These are phyloP conservation scores for Sparassis latifolia DNA, from an alignment of 1,284 basidiomycete genomes.

Conservation along the genomic window DNA sequence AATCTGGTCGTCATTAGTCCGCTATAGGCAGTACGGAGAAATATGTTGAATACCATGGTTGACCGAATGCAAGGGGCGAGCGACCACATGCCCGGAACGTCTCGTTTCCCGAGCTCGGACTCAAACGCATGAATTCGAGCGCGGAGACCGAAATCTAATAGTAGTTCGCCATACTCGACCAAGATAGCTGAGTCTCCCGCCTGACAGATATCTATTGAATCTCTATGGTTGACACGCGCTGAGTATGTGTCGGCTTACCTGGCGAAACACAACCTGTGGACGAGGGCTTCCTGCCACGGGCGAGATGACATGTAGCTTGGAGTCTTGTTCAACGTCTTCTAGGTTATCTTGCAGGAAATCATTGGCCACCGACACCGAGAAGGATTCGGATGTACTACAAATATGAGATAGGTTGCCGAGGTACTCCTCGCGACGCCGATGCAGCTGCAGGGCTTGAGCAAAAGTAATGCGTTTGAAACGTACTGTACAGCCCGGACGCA, in stretches of 20 bases:
- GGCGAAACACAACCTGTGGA: slow-evolving; percentile 36
- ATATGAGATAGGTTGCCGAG: not conserved
- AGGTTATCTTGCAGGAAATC: not conserved
- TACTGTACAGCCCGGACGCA: slow-evolving; percentile 45
- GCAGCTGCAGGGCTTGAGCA: slow-evolving; percentile 21
- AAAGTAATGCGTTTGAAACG: slow-evolving; percentile 44
- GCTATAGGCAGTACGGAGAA: not conserved
- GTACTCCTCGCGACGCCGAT: slow-evolving; percentile 1
- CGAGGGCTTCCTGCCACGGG: slow-evolving; percentile 9
- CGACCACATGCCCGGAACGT: slow-evolving; percentile 33
- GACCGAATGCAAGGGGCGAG: slow-evolving; percentile 54
- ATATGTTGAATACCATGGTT: slow-evolving; percentile 35
- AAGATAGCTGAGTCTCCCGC: slow-evolving; percentile 53
- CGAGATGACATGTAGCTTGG: slow-evolving; percentile 28
- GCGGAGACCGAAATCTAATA: slow-evolving; percentile 42
- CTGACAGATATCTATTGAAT: slow-evolving; percentile 19
- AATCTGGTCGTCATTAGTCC: slow-evolving; percentile 27
- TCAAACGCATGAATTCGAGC: slow-evolving; percentile 55
- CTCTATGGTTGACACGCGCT: not conserved
- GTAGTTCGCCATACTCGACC: slow-evolving; percentile 51
- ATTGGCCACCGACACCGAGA: too few relatives aligned
- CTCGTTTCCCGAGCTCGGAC: slow-evolving; percentile 27
- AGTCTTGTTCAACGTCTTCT: slow-evolving; percentile 18
- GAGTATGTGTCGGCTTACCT: slow-evolving; percentile 24
- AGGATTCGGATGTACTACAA: too few relatives aligned